Conservation (phyloP, 495 filamentous ascomycete species). For the Annulohypoxylon maeteangense region DNA sequence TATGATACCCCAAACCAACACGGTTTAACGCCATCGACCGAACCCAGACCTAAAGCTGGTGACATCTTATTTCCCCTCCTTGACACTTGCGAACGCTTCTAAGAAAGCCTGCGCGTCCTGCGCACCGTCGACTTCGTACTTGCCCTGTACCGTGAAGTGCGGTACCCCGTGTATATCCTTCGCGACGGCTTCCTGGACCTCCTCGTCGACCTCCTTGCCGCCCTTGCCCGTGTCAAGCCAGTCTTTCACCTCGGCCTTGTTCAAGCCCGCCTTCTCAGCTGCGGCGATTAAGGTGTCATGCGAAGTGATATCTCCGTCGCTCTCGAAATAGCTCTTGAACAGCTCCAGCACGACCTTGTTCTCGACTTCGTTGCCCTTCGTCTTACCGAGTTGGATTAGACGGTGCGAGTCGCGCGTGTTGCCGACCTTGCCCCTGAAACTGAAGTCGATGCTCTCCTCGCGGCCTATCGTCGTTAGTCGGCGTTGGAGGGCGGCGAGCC, state of each 20-base stretch:
- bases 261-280: slow-evolving; percentile 70
- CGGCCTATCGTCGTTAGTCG: slow-evolving; percentile 65
- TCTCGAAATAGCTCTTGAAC: slow-evolving; percentile 78
- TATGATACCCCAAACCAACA: slow-evolving; percentile 38
- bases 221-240: slow-evolving; percentile 72
- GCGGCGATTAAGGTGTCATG: slow-evolving; percentile 67
- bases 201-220: slow-evolving; percentile 73
- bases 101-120: slow-evolving; percentile 67
- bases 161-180: slow-evolving; percentile 75
- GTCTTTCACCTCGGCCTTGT: slow-evolving; percentile 65
- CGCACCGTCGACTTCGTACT: slow-evolving; percentile 70
- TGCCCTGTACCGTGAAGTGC: slow-evolving; percentile 72
- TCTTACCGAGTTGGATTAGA: slow-evolving; percentile 72
- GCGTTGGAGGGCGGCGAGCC: slow-evolving; percentile 62
- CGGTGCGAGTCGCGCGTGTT: slow-evolving; percentile 81
- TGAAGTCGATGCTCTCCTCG: slow-evolving; percentile 74
- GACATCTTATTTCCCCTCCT: slow-evolving; percentile 40
- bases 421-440: slow-evolving; percentile 73
- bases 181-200: slow-evolving; percentile 63
- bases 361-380: slow-evolving; percentile 65
- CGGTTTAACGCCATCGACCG: slow-evolving; percentile 29
- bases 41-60: neutral
- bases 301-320: slow-evolving; percentile 78
- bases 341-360: slow-evolving; percentile 74
- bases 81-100: slow-evolving; percentile 61